Base-by-base conservation (phyloP, 1,284 basidiomycete species). In the Trametes sp. region DNA sequence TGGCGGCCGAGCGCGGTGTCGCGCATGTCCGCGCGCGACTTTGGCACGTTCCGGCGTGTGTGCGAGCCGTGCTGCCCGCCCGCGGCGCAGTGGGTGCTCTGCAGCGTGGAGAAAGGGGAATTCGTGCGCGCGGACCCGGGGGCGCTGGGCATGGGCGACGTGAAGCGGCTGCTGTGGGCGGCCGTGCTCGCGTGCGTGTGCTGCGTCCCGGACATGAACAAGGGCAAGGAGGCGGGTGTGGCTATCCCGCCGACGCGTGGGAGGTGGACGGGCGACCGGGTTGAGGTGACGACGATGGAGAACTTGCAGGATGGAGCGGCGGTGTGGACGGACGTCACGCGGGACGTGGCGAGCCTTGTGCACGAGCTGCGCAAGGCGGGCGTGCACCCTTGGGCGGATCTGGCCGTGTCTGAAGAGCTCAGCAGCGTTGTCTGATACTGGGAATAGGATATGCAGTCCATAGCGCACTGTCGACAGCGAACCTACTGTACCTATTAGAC, bases 261-360 rank as follows among this genome's bases (percentile, higher is more conserved):
- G 1, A 44, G 55, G 24, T 67, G 65, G 65, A 57, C 62, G 8
- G 65, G 65, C 1, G 62, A 67, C 28, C 42, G 62, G 11, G 36
- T 67, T 21, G 55, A 53, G n/a, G 38, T 67, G 48, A 54, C 45
- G 11, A 51, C 49, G 44, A 0, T 54, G 42, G 52, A 45, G 1
- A 3, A 23, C n/a, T 48, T 13, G 24, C 11, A 9, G 4, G 7
- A 44, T 21, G 54, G 33, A 19, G 45, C 19, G 2, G 19, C n/a
- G 8, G 5, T 9, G 10, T 66, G 65, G 61, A 42, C 11, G 23
- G 65, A 67, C 21, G 54, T 64, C 24, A 61, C 61, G 16, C 26
- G 35, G 8, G 54, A 57, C 2, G 59, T 64, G 8, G 24, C 23
- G 26, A 35, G 19, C 5, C 13, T 49, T 8, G 23, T 60, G 4